Percentiles rank a stretch among this genome's conserved stretches.
Evolutionary conservation across 2,329 filamentous ascomycete genomes (phyloP).

Genomic region (Penicillium sumatraense): DNA sequence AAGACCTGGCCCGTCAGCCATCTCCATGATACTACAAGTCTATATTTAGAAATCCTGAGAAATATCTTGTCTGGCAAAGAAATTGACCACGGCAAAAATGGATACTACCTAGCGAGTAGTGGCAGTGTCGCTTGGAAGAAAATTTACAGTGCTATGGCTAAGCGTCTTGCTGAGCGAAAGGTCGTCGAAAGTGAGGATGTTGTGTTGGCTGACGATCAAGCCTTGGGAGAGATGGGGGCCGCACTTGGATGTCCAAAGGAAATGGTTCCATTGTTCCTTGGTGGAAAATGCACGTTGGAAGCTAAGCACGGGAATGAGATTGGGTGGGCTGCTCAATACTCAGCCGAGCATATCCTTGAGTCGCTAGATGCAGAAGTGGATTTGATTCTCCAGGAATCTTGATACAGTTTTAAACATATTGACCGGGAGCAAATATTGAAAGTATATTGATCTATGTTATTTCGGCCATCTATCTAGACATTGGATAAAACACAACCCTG

Average conservation of each 20-base stretch:
- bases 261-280: conserved; percentile 47
- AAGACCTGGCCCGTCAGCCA: conserved; percentile 61
- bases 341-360: conserved; percentile 53
- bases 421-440: neutral
- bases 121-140: conserved; percentile 58
- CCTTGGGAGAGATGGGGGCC: conserved; percentile 47
- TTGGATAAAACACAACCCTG: neutral
- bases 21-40: conserved; percentile 50
- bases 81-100: conserved; percentile 47
- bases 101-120: conserved; percentile 57
- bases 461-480: neutral
- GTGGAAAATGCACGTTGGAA: conserved; percentile 53
- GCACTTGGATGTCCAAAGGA: conserved; percentile 42
- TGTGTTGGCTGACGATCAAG: conserved; percentile 38
- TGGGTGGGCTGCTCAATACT: conserved; percentile 53
- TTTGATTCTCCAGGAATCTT: conserved; percentile 38
- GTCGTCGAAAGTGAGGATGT: conserved; percentile 47
- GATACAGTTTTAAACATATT: neutral
- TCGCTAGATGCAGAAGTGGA: conserved; percentile 53
- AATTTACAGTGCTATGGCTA: conserved; percentile 54
- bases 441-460: neutral
- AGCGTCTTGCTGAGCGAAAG: conserved; percentile 44
- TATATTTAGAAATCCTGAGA: conserved; percentile 54
- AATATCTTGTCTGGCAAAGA: conserved; percentile 48
- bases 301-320: conserved; percentile 47